Conservation (phyloP, 176 grass and related monocot genomes). For the Zoysia pacifica region DNA sequence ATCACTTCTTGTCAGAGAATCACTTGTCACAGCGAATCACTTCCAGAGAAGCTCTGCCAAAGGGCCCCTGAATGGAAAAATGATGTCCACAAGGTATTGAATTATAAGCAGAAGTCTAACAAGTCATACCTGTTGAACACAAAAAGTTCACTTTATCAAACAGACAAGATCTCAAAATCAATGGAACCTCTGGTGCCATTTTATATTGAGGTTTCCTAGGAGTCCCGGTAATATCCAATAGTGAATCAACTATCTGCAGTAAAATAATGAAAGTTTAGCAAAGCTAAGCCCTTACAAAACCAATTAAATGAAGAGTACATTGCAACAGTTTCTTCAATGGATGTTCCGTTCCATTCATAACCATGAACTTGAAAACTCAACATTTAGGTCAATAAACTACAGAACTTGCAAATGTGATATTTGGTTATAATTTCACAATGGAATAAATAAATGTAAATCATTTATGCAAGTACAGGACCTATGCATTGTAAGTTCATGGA, state of each 20-base stretch:
- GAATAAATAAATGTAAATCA: background rate
- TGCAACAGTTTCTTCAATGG: slow-evolving; percentile 2
- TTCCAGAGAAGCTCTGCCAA: no score
- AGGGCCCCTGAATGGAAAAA: background rate
- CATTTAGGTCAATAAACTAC: background rate
- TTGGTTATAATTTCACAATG: background rate
- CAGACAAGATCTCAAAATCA: slow-evolving; percentile 74
- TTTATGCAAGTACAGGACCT: background rate
- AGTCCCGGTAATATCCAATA: slow-evolving; percentile 70
- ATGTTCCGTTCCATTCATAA: slow-evolving; percentile 1
- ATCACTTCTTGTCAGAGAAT: no score
- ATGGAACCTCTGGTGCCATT: slow-evolving; percentile 83
- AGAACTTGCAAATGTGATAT: slow-evolving; percentile 11
- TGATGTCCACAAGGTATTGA: slow-evolving; percentile 1
- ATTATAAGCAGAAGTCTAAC: slow-evolving; percentile 7
- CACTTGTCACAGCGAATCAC: no score
- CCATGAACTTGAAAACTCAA: background rate
- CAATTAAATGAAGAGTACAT: background rate
- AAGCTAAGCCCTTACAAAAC: slow-evolving; percentile 37
- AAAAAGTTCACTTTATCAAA: slow-evolving; percentile 69
- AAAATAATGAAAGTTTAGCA: slow-evolving; percentile 27
- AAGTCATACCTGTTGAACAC: slow-evolving; percentile 76
- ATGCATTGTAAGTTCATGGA: background rate
- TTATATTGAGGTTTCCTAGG: slow-evolving; percentile 93
- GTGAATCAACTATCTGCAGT: slow-evolving; percentile 74